phyloP scores from a whole-genome alignment of 371 early-diverging fungal species.

The Entomophthora muscae region DNA sequence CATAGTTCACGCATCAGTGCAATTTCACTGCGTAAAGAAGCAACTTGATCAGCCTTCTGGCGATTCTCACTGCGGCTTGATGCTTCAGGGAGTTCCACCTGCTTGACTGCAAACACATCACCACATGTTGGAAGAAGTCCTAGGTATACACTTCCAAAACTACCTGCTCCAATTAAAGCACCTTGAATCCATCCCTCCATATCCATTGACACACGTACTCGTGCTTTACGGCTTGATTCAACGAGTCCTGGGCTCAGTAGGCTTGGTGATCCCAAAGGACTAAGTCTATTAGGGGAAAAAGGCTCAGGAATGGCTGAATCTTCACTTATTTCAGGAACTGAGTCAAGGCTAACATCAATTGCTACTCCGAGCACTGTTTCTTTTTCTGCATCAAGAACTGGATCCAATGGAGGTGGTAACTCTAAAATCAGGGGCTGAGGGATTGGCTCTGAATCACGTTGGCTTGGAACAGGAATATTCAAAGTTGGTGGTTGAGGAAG shows the following conservation, averaged over 20 bases:
- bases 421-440: background rate
- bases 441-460: background rate
- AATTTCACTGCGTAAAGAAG: conserved; percentile 80
- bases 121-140: conserved; percentile 72
- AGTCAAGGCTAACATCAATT: background rate
- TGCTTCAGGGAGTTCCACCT: conserved; percentile 71
- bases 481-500: background rate
- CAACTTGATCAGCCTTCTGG: conserved; percentile 39
- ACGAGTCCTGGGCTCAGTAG: conserved; percentile 14
- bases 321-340: background rate
- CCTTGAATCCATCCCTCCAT: conserved; percentile 62
- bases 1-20: conserved; percentile 68
- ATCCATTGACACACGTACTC: background rate
- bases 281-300: conserved; percentile 14
- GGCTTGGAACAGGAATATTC: background rate
- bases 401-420: background rate
- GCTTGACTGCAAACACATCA: conserved; percentile 94
- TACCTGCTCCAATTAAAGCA: conserved; percentile 85
- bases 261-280: conserved; percentile 8
- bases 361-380: no score
- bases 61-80: conserved; percentile 37
- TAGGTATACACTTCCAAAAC: conserved; percentile 91
- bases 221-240: background rate
- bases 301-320: conserved; percentile 14
- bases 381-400: background rate